Conservation (phyloP, 768 basidiomycete species). For the Heimioporus sp. region DNA sequence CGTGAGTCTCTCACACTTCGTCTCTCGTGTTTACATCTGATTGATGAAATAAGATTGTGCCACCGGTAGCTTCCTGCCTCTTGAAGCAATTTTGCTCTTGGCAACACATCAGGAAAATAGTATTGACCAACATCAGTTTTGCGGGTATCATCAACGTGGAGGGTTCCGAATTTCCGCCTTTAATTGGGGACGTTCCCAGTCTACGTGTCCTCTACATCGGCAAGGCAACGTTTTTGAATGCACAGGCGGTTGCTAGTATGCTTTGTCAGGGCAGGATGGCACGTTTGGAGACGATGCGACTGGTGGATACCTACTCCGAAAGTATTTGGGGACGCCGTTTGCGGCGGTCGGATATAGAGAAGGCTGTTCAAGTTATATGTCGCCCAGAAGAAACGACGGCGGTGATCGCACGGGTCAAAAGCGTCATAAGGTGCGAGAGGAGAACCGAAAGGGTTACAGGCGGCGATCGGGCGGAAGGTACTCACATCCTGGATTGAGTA, state of each 20-base stretch:
- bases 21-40: neutral
- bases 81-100: constrained; percentile 34
- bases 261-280: constrained; percentile 25
- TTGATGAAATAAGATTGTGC: constrained; percentile 21
- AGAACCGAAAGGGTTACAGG: constrained; percentile 53
- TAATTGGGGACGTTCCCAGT: constrained; percentile 38
- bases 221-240: constrained; percentile 46
- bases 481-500: constrained; percentile 18
- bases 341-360: constrained; percentile 48
- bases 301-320: constrained; percentile 53
- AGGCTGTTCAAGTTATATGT: constrained; percentile 19
- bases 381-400: constrained; percentile 9
- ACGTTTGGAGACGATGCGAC: constrained; percentile 34
- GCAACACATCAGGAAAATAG: constrained; percentile 44
- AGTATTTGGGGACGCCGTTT: constrained; percentile 61
- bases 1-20: constrained; percentile 33
- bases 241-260: constrained; percentile 38
- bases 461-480: constrained; percentile 44
- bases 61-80: constrained; percentile 20
- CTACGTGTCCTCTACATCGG: constrained; percentile 46
- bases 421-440: constrained; percentile 48
- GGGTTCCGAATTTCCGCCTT: constrained; percentile 15
- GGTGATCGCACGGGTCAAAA: constrained; percentile 34
- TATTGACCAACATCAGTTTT: constrained; percentile 48
- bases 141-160: constrained; percentile 18